Percentiles rank a stretch among this genome's conserved stretches.
Evolutionary conservation across 495 filamentous ascomycete species (phyloP).

Genomic region (Podospora comata): DNA sequence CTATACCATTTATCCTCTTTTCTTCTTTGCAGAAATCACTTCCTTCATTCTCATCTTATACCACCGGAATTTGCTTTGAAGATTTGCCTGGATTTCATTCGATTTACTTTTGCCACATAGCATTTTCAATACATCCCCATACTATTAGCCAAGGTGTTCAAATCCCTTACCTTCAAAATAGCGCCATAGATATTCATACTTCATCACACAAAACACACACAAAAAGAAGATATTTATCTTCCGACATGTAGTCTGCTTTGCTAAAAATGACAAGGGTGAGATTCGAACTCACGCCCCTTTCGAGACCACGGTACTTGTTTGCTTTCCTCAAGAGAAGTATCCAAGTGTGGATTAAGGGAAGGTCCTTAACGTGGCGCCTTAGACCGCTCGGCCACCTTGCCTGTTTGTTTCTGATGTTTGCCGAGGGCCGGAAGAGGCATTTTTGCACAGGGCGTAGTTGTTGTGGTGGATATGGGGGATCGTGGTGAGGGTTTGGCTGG

Average conservation of each 20-base stretch:
- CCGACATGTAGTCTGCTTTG: no score
- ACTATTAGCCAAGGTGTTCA: no score
- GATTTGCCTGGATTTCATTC: background rate
- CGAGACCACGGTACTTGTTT: background rate
- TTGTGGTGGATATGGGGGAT: background rate
- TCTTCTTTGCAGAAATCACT: background rate
- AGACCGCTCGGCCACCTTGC: slow-evolving; percentile 3
- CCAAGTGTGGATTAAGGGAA: background rate
- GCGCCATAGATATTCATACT: no score
- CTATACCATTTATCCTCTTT: background rate
- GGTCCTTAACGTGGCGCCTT: slow-evolving; percentile 1
- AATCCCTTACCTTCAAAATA: no score
- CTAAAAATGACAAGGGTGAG: background rate
- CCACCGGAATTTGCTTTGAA: background rate
- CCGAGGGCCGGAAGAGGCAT: background rate
- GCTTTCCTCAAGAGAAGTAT: background rate
- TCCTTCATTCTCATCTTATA: background rate
- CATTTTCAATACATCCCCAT: background rate
- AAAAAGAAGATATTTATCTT: no score
- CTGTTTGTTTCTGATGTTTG: background rate
- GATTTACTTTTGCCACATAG: background rate
- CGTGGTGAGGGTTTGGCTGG: background rate
- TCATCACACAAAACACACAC: no score
- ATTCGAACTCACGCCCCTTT: slow-evolving; percentile 1
- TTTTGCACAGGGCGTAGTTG: background rate